Conservation (phyloP, 441 rosid species). For the Jatropha multifida region DNA sequence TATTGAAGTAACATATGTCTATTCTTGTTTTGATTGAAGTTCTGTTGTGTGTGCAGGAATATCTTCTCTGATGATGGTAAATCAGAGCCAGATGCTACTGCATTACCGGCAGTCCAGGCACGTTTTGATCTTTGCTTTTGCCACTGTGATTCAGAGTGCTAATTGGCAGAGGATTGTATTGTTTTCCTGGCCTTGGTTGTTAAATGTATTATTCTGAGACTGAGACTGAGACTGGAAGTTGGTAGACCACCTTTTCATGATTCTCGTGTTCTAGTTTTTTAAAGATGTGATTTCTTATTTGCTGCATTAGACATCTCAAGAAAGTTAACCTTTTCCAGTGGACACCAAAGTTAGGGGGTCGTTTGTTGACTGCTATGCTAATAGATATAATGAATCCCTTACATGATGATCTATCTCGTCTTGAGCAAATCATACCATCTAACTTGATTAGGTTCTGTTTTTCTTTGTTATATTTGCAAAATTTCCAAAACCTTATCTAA, state of each 20-base stretch:
- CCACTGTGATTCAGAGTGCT: slow-evolving; percentile 2
- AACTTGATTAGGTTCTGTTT: not conserved
- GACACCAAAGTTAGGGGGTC: not conserved
- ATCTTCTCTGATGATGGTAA: slow-evolving; percentile 84
- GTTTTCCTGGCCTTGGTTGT: not conserved
- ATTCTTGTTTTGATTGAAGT: not conserved
- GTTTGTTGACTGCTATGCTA: not conserved
- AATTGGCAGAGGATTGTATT: not conserved
- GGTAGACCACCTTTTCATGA: not conserved
- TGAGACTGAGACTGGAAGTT: not conserved
- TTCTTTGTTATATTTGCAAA: not conserved
- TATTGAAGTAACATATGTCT: not conserved
- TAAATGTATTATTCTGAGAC: not conserved
- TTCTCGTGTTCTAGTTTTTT: not conserved
- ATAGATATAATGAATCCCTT: not conserved
- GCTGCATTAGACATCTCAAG: not conserved
- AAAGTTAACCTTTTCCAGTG: not conserved
- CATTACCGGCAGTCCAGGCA: slow-evolving; percentile 70
- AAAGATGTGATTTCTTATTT: not conserved
- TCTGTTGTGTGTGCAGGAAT: slow-evolving; percentile 58
- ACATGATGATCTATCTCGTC: not conserved
- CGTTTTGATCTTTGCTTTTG: slow-evolving; percentile 38
- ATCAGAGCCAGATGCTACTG: slow-evolving; percentile 56
- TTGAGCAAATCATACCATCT: not conserved
- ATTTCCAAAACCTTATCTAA: not conserved